Evolutionary conservation across 768 basidiomycete genomes (phyloP).

Genomic region (Lactarius sanguifluus): DNA sequence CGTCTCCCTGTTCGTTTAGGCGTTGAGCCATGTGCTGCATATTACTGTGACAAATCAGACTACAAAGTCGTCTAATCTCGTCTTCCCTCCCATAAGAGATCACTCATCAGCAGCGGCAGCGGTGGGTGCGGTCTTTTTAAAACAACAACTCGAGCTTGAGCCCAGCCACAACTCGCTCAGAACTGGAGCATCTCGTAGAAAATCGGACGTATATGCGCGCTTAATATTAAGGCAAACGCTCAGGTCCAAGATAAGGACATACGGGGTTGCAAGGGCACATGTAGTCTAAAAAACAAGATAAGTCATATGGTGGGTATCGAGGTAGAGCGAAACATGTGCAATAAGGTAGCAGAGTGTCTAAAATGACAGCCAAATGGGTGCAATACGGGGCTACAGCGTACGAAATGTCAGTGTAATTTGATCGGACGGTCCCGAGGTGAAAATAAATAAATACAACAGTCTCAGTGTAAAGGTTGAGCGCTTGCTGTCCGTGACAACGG

Average conservation of each 20-base stretch:
- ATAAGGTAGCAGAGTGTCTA: slow-evolving; percentile 4
- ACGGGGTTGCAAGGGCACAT: background rate
- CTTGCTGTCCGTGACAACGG: slow-evolving; percentile 41
- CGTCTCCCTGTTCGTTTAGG: background rate
- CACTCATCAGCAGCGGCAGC: background rate
- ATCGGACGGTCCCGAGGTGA: slow-evolving; percentile 4
- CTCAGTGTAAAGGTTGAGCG: slow-evolving; percentile 26
- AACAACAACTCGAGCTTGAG: background rate
- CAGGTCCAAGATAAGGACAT: background rate
- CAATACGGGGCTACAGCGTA: background rate
- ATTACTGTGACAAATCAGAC: background rate
- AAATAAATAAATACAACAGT: background rate
- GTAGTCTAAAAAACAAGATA: slow-evolving; percentile 17
- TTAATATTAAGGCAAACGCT: background rate
- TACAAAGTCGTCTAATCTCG: background rate
- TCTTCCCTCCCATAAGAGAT: background rate
- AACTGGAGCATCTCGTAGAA: background rate
- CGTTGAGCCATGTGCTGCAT: slow-evolving; percentile 21
- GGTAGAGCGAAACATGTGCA: background rate
- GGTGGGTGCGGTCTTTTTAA: background rate
- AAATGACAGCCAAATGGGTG: background rate
- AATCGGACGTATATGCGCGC: background rate
- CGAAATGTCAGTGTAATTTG: slow-evolving; percentile 1
- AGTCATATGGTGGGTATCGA: slow-evolving; percentile 21
- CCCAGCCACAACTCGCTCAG: background rate